Evolutionary conservation across 2,329 filamentous ascomycete species (phyloP).

Genomic region (Camptophora hylomeconis): DNA sequence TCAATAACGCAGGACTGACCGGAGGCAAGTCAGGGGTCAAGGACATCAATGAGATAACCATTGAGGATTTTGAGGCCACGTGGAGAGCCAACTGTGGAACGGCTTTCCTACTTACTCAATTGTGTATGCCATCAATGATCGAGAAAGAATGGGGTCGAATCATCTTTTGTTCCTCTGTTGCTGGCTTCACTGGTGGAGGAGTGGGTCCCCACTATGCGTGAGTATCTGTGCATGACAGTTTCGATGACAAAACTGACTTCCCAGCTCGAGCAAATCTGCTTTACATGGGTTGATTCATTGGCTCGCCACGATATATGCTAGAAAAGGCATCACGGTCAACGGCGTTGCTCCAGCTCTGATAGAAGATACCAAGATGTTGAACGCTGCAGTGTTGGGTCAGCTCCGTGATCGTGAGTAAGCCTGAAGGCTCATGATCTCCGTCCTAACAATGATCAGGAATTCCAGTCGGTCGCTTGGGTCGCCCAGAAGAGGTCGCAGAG

Average conservation of each 20-base stretch:
- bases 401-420: too few species aligned
- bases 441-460: conserved; percentile 25
- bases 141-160: conserved; percentile 48
- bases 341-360: conserved; percentile 36
- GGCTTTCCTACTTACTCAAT: conserved; percentile 49
- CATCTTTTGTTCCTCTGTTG: conserved; percentile 51
- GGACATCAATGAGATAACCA: conserved; percentile 41
- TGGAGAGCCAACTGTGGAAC: conserved; percentile 49
- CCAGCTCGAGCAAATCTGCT: conserved; percentile 28
- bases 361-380: conserved; percentile 32
- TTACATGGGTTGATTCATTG: conserved; percentile 36
- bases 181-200: conserved; percentile 49
- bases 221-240: conserved; percentile 20
- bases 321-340: conserved; percentile 35
- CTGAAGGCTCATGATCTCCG: too few species aligned
- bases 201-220: conserved; percentile 41
- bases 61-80: conserved; percentile 53
- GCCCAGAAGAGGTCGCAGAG: conserved; percentile 34
- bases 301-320: conserved; percentile 29
- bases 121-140: conserved; percentile 48
- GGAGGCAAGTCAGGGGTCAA: conserved; percentile 41
- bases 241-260: conserved; percentile 14
- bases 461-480: conserved; percentile 32
- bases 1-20: conserved; percentile 41
- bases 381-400: too few species aligned